Conservation (phyloP, 176 grass and related monocot species). For the Leersia perrieri region DNA sequence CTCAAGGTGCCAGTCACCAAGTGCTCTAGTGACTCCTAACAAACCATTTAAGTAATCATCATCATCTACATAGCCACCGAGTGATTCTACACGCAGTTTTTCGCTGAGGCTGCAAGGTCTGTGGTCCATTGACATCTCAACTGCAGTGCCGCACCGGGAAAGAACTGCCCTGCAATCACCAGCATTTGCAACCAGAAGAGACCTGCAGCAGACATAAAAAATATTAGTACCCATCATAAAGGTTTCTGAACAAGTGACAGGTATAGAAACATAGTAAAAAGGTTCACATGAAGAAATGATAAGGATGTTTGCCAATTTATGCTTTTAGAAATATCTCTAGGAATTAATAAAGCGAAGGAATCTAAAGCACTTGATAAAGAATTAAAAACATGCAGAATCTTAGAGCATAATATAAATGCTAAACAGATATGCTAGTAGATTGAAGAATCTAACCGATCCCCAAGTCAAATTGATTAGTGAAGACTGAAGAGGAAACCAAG, state of each 20-base stretch:
- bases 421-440: slow-evolving; percentile 1
- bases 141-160: slow-evolving; percentile 60
- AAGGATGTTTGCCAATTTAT: slow-evolving; percentile 2
- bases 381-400: slow-evolving; percentile 1
- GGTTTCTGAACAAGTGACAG: neutral
- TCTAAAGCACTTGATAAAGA: neutral
- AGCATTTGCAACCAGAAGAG: slow-evolving; percentile 82
- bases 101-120: slow-evolving; percentile 65
- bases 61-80: slow-evolving; percentile 74
- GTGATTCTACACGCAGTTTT: slow-evolving; percentile 61
- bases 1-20: slow-evolving; percentile 91
- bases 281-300: neutral
- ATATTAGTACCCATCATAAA: neutral
- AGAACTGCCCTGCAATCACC: slow-evolving; percentile 94
- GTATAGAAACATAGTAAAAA: neutral
- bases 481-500: neutral
- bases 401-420: neutral
- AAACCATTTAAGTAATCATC: slow-evolving; percentile 85
- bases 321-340: neutral
- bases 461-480: neutral
- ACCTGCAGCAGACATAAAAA: slow-evolving; percentile 41
- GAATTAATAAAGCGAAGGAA: neutral
- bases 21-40: slow-evolving; percentile 70
- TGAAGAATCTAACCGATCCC: neutral
- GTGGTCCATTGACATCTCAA: slow-evolving; percentile 91